Base-by-base conservation (phyloP, 345 rosid genomes). In the Hibiscus trionum region DNA sequence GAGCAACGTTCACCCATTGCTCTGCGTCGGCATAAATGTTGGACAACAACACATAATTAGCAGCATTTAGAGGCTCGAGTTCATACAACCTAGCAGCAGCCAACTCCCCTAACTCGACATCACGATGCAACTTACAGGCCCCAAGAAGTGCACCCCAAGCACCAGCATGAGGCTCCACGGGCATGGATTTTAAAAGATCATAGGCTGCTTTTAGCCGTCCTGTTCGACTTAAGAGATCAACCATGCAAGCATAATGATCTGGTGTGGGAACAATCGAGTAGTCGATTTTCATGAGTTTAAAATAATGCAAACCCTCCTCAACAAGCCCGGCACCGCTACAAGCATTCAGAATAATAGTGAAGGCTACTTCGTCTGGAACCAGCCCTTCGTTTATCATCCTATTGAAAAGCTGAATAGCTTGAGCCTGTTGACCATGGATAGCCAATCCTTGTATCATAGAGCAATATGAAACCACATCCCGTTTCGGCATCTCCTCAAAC, bases 321-420 rank as follows among this genome's bases (percentile, higher is more conserved):
- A 71, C 73, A 71, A 71, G 73, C 55, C 65, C 73, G 14, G 65
- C 65, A 37, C 33, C 1, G 26, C 73, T 82, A 75, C 98, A 90
- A 56, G 86, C 83, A 31, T 85, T 77, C 73, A 87, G 79, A 61
- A 90, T 79, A 11, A 93, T 82, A 3, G 93, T 90, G 80, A 90
- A 90, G 17, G 96, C 94, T 35, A 84, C 89, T 61, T 79, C 65
- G 65, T 90, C 96, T 0, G 93, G 97, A 70, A 70, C 76, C 60
- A 87, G 19, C 33, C 88, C 84, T 79, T 90, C 96, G 24, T 80
- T 75, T 26, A 90, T 61, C 96, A 92, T 87, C 75, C 80, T 81
- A 9, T 58, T 58, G 39, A 71, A 71, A 21, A 58, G 65, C 73
- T 42, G 26, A 19, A 71, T 29, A 56, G 73, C 73, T 46, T 71